These are phyloP conservation scores for Chalaropsis thielavioides DNA, from an alignment of 2,329 filamentous ascomycete species.

Conservation along the genomic window DNA sequence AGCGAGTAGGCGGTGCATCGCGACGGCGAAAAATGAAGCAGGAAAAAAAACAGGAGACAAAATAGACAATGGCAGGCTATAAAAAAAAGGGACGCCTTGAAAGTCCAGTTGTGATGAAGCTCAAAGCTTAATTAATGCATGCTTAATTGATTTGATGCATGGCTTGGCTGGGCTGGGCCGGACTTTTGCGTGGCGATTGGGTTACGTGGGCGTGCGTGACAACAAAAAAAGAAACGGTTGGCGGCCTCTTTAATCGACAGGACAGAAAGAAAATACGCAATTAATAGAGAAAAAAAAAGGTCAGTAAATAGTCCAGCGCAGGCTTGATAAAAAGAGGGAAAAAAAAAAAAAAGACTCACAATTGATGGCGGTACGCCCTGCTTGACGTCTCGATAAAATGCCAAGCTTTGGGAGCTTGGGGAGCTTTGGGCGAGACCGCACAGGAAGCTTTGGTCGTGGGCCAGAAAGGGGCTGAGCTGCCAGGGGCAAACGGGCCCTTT, in stretches of 20 bases:
- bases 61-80: neutral
- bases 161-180: neutral
- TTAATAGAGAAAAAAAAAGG: neutral
- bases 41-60: neutral
- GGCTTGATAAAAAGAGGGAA: too few species aligned
- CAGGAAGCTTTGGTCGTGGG: neutral
- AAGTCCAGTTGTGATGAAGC: neutral
- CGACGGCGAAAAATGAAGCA: neutral
- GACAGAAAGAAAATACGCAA: neutral
- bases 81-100: neutral
- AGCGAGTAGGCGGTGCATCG: neutral
- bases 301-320: neutral
- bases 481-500: neutral
- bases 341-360: neutral
- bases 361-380: neutral
- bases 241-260: neutral
- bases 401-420: conserved; percentile 2
- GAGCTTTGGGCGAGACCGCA: neutral
- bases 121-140: conserved; percentile 8
- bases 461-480: neutral
- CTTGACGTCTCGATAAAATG: neutral
- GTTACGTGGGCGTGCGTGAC: neutral
- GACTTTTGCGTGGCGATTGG: neutral
- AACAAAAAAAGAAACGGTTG: neutral
- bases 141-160: conserved; percentile 7